A percentile compares a stretch with the other conserved stretches of the same genome.
Conservation (phyloP, 2,329 filamentous ascomycete genomes). For the Ophiostoma quercus region DNA sequence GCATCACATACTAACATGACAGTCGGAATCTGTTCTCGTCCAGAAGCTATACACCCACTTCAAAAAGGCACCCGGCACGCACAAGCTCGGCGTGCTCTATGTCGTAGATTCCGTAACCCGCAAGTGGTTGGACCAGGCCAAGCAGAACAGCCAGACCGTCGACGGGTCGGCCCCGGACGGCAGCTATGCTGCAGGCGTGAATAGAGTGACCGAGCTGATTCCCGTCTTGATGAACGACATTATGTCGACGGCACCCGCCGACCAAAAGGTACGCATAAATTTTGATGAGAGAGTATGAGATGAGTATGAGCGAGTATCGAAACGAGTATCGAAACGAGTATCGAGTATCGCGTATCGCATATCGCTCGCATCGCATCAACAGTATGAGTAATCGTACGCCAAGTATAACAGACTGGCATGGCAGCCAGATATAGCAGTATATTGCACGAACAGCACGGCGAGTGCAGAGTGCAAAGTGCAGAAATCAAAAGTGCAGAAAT, state of each 20-base stretch:
- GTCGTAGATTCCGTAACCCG: constrained; percentile 99
- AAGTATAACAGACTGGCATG: not conserved
- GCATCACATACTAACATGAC: constrained; percentile 7
- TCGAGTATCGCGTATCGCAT: not conserved
- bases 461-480: not conserved
- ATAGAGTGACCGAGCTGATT: constrained; percentile 93
- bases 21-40: constrained; percentile 93
- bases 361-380: not conserved
- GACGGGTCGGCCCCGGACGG: constrained; percentile 79
- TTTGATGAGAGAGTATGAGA: not conserved
- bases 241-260: constrained; percentile 75
- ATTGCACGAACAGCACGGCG: not conserved
- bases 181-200: constrained; percentile 89
- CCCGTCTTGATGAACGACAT: constrained; percentile 95
- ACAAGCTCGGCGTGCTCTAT: constrained; percentile 98
- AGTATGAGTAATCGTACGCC: not conserved
- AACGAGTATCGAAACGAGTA: not conserved
- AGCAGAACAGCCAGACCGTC: constrained; percentile 74
- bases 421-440: not conserved
- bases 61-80: constrained; percentile 87
- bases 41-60: constrained; percentile 97
- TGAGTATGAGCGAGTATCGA: not conserved
- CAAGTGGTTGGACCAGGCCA: constrained; percentile 96
- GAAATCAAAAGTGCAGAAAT: not conserved
- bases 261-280: constrained; percentile 89